These are phyloP conservation scores for Diversispora epigaea DNA, from an alignment of 192 early-diverging fungal species.

Conservation along the genomic window DNA sequence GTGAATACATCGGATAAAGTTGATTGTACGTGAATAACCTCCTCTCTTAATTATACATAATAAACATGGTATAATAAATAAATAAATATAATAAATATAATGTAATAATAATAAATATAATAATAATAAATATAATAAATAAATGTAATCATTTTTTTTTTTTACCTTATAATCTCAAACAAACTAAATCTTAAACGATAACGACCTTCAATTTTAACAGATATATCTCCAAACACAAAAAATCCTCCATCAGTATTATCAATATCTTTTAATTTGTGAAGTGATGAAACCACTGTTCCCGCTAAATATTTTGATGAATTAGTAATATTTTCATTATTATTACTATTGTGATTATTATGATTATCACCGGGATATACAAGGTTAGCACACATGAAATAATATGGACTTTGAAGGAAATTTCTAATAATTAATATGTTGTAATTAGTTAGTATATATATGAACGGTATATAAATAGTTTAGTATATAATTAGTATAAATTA, in stretches of 20 bases:
- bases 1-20: slow-evolving; percentile 71
- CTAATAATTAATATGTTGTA: slow-evolving; percentile 23
- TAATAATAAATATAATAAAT: too few relatives aligned
- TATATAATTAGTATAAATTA: neutral
- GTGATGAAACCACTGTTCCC: slow-evolving; percentile 87
- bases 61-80: slow-evolving; percentile 58
- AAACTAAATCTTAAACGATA: slow-evolving; percentile 81
- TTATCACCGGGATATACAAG: slow-evolving; percentile 65
- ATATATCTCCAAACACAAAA: slow-evolving; percentile 93
- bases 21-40: slow-evolving; percentile 60
- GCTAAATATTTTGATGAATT: slow-evolving; percentile 74
- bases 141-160: too few relatives aligned
- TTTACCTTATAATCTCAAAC: slow-evolving; percentile 75
- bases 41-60: slow-evolving; percentile 46
- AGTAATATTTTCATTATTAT: slow-evolving; percentile 68
- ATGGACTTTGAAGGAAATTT: slow-evolving; percentile 67
- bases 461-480: neutral
- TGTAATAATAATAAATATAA: too few relatives aligned
- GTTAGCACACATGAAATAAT: slow-evolving; percentile 94
- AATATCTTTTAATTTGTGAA: slow-evolving; percentile 81
- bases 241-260: slow-evolving; percentile 85
- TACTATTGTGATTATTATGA: too few relatives aligned
- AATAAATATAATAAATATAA: slow-evolving; percentile 15
- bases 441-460: slow-evolving; percentile 3
- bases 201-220: slow-evolving; percentile 78